Percentiles rank a stretch among this genome's conserved stretches.
These are phyloP conservation scores for Trametes villosa DNA, from an alignment of 768 basidiomycete species.

Conservation along the genomic window DNA sequence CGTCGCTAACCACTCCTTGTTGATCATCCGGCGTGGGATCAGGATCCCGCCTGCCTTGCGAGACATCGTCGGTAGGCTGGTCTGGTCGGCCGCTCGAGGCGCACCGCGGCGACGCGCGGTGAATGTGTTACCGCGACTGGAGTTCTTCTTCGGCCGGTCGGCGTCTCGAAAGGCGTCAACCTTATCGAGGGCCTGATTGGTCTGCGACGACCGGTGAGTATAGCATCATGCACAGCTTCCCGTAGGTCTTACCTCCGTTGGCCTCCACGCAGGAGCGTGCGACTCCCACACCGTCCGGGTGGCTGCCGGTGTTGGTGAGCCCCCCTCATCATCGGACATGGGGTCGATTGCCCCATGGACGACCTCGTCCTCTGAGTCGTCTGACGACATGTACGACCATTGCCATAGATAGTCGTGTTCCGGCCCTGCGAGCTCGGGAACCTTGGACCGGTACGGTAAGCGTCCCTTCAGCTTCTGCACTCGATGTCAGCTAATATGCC, in stretches of 20 bases:
- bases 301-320: background rate
- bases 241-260: background rate
- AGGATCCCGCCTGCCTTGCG: background rate
- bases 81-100: background rate
- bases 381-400: background rate
- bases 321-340: background rate
- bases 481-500: background rate
- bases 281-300: background rate
- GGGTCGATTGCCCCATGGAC: background rate
- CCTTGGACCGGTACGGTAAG: background rate
- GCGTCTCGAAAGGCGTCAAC: no score
- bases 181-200: background rate
- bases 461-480: background rate
- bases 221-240: no score
- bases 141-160: no score
- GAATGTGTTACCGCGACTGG: no score
- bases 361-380: background rate
- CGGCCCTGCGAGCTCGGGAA: background rate
- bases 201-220: background rate
- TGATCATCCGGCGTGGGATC: background rate
- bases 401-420: background rate
- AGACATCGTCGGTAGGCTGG: background rate
- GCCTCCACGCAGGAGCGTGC: background rate
- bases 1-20: background rate
- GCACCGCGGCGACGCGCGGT: background rate